Percentiles rank a stretch among this genome's conserved stretches.
phyloP scores from a whole-genome alignment of 495 filamentous ascomycete genomes.

The Xylona heveae region DNA sequence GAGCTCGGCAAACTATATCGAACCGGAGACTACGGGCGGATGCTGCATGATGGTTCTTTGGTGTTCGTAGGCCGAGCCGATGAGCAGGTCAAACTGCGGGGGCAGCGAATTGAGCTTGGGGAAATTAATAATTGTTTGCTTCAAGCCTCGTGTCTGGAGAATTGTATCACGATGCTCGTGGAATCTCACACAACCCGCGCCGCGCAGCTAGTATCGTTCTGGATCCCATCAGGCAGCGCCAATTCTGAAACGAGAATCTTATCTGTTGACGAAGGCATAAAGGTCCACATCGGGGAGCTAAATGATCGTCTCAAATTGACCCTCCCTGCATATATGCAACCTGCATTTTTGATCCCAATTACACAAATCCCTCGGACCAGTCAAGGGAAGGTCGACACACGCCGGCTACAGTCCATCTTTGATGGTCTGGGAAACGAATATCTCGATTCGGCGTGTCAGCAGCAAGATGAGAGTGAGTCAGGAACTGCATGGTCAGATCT shows the following conservation, averaged over 20 bases:
- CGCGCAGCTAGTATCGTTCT: constrained; percentile 34
- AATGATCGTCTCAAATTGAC: constrained; percentile 19
- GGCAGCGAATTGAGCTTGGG: constrained; percentile 54
- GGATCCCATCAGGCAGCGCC: constrained; percentile 20
- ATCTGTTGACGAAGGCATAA: constrained; percentile 2
- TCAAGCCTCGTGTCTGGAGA: constrained; percentile 17
- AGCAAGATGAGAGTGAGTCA: constrained; percentile 11
- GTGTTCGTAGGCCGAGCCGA: constrained; percentile 55
- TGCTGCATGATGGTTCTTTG: constrained; percentile 47
- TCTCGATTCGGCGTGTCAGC: constrained; percentile 9
- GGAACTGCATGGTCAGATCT: constrained; percentile 12
- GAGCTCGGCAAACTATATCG: constrained; percentile 45
- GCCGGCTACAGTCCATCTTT: constrained; percentile 16
- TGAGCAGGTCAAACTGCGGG: constrained; percentile 66
- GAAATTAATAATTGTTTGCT: constrained; percentile 47
- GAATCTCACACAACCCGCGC: constrained; percentile 7
- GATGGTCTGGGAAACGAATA: constrained; percentile 8
- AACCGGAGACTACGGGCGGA: constrained; percentile 47
- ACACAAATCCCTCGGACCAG: constrained; percentile 36
- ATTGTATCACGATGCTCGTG: constrained; percentile 33
- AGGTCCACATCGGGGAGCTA: constrained; percentile 13
- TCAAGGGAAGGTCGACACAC: constrained; percentile 40
- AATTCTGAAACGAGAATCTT: background rate
- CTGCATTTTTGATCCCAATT: constrained; percentile 43
- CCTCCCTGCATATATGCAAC: constrained; percentile 48